Evolutionary conservation across 371 early-diverging fungal species (phyloP).

Genomic region (Mortierella sp.): DNA sequence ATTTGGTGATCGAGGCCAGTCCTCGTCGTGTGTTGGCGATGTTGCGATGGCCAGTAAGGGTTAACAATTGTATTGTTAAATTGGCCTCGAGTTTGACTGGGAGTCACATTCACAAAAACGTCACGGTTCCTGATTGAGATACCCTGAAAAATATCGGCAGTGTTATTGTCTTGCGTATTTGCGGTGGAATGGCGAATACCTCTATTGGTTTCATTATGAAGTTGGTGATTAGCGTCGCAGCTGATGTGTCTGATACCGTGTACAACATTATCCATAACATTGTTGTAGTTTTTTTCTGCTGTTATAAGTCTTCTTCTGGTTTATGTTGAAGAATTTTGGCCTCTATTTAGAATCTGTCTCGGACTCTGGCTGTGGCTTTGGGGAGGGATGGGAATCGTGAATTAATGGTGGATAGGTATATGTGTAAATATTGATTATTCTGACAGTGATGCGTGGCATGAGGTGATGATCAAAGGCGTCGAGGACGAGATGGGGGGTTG

Average conservation of each 20-base stretch:
- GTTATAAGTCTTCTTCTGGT: slow-evolving; percentile 1
- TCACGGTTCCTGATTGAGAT: not conserved
- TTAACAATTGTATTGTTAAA: not conserved
- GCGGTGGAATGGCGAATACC: not conserved
- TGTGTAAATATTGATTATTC: not conserved
- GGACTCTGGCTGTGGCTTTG: not conserved
- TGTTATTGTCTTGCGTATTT: slow-evolving; percentile 7
- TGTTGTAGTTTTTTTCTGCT: slow-evolving; percentile 3
- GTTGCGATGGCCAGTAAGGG: slow-evolving; percentile 32
- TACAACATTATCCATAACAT: not conserved
- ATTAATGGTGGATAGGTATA: not conserved
- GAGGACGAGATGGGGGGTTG: not conserved
- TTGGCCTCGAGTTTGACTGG: not conserved
- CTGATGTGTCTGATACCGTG: not conserved
- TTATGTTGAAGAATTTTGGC: not conserved
- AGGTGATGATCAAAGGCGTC: slow-evolving; percentile 9
- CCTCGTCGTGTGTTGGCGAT: slow-evolving; percentile 5
- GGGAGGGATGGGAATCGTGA: not conserved
- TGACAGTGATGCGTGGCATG: slow-evolving; percentile 1
- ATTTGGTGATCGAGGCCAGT: not conserved
- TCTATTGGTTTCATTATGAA: slow-evolving; percentile 26
- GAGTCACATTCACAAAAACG: not conserved
- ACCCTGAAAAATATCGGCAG: not conserved
- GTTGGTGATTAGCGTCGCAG: slow-evolving; percentile 35
- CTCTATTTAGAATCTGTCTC: not conserved